Evolutionary conservation across 345 rosid species (phyloP), one percentile per base, ranked within the genome.

Genomic region (Sonneratia alba): DNA sequence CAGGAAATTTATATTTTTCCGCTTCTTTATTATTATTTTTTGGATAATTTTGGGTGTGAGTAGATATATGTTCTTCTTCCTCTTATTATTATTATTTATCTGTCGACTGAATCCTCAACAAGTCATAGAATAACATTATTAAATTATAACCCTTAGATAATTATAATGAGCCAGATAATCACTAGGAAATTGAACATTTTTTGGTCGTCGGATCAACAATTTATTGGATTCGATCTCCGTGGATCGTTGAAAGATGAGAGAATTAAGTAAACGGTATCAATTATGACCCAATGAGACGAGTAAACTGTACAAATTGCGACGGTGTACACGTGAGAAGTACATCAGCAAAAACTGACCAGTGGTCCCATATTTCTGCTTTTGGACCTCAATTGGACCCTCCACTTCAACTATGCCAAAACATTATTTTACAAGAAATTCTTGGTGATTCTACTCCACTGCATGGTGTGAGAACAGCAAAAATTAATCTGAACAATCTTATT

Each of bases 281-380:
- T 59, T 55, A 70, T 62, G 73, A 37, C n/a, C 73, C 65, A 70
- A 70, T 70, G 48, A n/a, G 66, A 37, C 10, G 27, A 2, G 12
- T n/a, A 42, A 4, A 53, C 16, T 11, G 43, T 15, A n/a, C 72
- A 34, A 70, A 59, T 70, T 56, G 64, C 61, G 24, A 36, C 36
- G 16, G 36, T 5, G 36, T 57, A 37, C 51, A 70, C 66, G 66
- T 70, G 66, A 56, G 66, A 45, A 70, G 45, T 70, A 49, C 72
- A 53, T 70, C 72, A 70, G 66, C 73, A 70, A 37, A 42, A 70
- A 36, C 32, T 53, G 73, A 42, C 27, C 37, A 24, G 66, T 62
- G 38, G 38, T 37, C 73, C 73, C 49, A 22, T 32, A 22, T 55
- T n/a, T 27, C 43, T 22, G 19, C 21, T 56, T 62, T 70, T 19